Base-by-base conservation (phyloP, 176 grass and related monocot species). In the Aegilops umbellulata region DNA sequence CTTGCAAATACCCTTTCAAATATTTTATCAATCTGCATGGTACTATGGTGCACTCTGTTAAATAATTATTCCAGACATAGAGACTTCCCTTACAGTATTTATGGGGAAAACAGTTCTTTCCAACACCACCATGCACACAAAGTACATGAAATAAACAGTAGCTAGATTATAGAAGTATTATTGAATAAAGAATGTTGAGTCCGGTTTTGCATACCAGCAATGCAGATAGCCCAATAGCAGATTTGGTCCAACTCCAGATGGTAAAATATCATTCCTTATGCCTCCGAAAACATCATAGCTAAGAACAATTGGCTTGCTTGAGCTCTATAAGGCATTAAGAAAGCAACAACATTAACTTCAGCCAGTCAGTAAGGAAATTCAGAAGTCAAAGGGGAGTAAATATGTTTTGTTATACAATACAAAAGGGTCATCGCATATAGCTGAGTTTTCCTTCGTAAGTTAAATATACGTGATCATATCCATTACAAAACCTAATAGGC, bases 261-360 rank as follows among this genome's bases (percentile, higher is more conserved):
- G 95, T 87, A 94, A 83, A 87, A 95, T 84, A 93, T 90, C 87
- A 92, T 95, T 89, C 77, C 87, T 61, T 82, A 92, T 70, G 82
- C 89, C 93, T 66, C 91, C 71, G 75, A 94, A 98, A 87, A 94
- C 70, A 89, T 94, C 84, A 65, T 90, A 98, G 31, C 88, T 87
- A 87, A 91, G 91, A 42, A 93, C 89, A 75, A 82, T 81, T 63
- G 86, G 90, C 78, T 98, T 92, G 91, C 83, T 87, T 72, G 91
- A 81, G 55, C 38, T 82, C 95, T 98, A 76, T 25, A 87, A 85
- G 65, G 19, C 39, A 78, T 78, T 20, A 85, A 34, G 19, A 77
- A 72, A 76, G 29, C 44, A 79, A 73, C 15, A 71, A 3, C 64
- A 61, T 83, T 85, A 64, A 73, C 32, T 78, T 79, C 65, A 83